Evolutionary conservation across 1,139 yeast genomes (phyloP).

Genomic region (Keqinozyma sinolaborantium): DNA sequence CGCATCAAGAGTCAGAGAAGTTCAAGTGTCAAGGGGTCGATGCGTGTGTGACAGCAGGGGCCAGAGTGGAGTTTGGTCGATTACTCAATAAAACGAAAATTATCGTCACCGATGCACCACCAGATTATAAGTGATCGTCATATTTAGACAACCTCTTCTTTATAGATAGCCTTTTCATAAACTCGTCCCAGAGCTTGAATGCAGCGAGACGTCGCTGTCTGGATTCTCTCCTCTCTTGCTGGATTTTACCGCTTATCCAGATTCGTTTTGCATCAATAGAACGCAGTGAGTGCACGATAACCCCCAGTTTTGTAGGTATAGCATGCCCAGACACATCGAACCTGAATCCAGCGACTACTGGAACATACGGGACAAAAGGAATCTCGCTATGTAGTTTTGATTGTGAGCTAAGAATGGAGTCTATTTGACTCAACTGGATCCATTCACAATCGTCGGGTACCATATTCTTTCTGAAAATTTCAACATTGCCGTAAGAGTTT

Average conservation of each 20-base stretch:
- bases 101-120: constrained; percentile 30
- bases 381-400: constrained; percentile 8
- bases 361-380: constrained; percentile 19
- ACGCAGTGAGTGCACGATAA: constrained; percentile 20
- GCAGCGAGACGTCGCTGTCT: constrained; percentile 5
- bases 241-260: constrained; percentile 25
- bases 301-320: constrained; percentile 29
- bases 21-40: constrained; percentile 12
- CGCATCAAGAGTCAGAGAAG: constrained; percentile 11
- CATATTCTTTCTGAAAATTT: constrained; percentile 29
- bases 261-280: constrained; percentile 17
- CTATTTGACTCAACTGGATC: constrained; percentile 24
- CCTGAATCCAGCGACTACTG: constrained; percentile 34
- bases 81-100: constrained; percentile 14
- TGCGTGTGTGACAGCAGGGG: constrained; percentile 28
- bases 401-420: constrained; percentile 14
- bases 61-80: constrained; percentile 17
- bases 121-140: constrained; percentile 25
- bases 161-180: constrained; percentile 20
- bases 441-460: constrained; percentile 30
- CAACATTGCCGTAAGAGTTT: constrained; percentile 34
- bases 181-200: constrained; percentile 18
- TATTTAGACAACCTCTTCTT: constrained; percentile 13
- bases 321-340: constrained; percentile 26
- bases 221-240: constrained; percentile 8